Conservation (phyloP, 495 filamentous ascomycete species). For the Aspergillus affinis region DNA sequence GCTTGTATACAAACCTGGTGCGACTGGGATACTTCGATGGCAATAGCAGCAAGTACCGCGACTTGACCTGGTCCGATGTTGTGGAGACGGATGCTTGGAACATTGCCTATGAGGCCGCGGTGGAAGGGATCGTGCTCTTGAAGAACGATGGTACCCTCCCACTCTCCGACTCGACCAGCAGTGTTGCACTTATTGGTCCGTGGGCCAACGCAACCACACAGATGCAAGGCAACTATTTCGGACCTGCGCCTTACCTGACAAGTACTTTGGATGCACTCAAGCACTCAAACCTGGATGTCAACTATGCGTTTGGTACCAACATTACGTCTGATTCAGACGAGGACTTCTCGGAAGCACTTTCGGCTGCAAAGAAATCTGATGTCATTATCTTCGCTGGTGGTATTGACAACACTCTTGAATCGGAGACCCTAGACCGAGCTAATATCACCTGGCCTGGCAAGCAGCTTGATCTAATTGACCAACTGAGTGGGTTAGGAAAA, state of each 20-base stretch:
- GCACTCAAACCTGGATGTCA: constrained; percentile 40
- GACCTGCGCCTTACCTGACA: constrained; percentile 55
- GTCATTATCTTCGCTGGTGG: constrained; percentile 58
- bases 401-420: constrained; percentile 56
- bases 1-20: constrained; percentile 56
- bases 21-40: constrained; percentile 61
- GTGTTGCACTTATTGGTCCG: constrained; percentile 57
- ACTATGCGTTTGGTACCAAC: constrained; percentile 47
- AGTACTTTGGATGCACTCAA: constrained; percentile 52
- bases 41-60: constrained; percentile 45
- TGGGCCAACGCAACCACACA: constrained; percentile 60
- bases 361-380: constrained; percentile 52
- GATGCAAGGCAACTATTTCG: constrained; percentile 63
- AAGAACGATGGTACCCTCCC: constrained; percentile 63
- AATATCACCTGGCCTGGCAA: constrained; percentile 58
- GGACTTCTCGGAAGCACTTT: constrained; percentile 41
- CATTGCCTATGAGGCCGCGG: constrained; percentile 58
- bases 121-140: constrained; percentile 57
- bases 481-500: constrained; percentile 51
- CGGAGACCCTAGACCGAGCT: constrained; percentile 54
- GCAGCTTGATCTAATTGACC: constrained; percentile 53
- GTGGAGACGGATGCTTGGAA: constrained; percentile 49
- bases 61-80: constrained; percentile 54
- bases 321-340: constrained; percentile 40
- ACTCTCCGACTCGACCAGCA: constrained; percentile 36